These are phyloP conservation scores for Phialophora tarda DNA, from an alignment of 2,329 filamentous ascomycete genomes.

Conservation along the genomic window DNA sequence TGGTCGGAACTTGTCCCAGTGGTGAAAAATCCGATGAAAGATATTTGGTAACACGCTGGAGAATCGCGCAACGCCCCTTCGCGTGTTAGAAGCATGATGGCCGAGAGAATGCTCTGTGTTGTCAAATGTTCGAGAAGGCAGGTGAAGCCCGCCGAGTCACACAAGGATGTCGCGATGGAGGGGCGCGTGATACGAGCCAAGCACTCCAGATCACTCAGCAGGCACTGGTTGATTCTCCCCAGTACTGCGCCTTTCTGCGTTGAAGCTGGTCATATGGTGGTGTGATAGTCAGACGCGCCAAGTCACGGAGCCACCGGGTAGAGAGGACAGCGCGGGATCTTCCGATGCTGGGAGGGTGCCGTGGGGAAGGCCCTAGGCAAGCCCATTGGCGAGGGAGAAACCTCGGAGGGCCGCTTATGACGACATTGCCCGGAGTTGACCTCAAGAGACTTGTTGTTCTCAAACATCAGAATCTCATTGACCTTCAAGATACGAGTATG, in stretches of 20 bases:
- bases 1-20: background rate
- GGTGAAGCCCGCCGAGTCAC: constrained; percentile 14
- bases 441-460: background rate
- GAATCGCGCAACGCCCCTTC: background rate
- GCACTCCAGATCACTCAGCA: background rate
- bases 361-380: background rate
- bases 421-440: background rate
- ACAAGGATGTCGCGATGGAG: constrained; percentile 12
- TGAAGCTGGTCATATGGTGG: constrained; percentile 7
- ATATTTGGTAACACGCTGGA: background rate
- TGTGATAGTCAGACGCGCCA: background rate
- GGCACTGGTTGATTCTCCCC: constrained; percentile 7
- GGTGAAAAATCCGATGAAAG: too few species aligned
- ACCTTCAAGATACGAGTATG: background rate
- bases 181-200: constrained; percentile 14
- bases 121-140: background rate
- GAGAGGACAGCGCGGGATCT: background rate
- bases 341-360: background rate
- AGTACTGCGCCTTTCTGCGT: background rate
- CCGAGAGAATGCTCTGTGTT: background rate
- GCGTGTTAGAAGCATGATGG: background rate
- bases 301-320: background rate
- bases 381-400: background rate
- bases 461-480: background rate
- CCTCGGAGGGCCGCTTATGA: background rate